A percentile compares a stretch with the other conserved stretches of the same genome.
Conservation (phyloP, 1,284 basidiomycete genomes). For the Microbotryum scabiosae region DNA sequence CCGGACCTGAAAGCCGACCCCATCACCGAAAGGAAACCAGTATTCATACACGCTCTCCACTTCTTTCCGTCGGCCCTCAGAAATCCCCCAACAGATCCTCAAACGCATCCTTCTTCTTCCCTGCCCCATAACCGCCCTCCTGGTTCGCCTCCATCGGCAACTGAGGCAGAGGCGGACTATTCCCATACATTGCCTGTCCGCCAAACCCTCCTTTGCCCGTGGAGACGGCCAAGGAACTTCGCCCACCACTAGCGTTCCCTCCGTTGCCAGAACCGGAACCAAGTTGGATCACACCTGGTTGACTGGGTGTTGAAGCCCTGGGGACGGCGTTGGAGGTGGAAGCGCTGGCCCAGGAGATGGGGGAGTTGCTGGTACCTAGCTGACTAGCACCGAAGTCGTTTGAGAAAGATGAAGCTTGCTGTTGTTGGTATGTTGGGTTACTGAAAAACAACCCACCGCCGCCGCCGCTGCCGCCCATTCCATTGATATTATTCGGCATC, state of each 20-base stretch:
- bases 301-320: not conserved
- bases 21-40: no score
- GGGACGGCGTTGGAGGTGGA: not conserved
- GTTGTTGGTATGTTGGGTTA: conserved; percentile 20
- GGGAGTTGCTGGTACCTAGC: not conserved
- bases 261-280: not conserved
- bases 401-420: not conserved
- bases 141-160: not conserved
- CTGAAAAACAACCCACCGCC: conserved; percentile 22
- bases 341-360: not conserved
- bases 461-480: not conserved
- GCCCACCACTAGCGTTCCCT: not conserved
- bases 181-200: not conserved
- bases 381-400: not conserved
- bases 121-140: not conserved
- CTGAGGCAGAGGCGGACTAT: not conserved
- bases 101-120: conserved; percentile 27
- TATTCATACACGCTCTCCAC: no score
- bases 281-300: not conserved
- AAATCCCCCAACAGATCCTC: conserved; percentile 22
- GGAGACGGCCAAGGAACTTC: not conserved
- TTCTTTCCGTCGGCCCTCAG: not conserved
- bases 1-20: no score
- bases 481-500: not conserved
- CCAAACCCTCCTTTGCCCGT: not conserved